Percentiles rank a stretch among this genome's conserved stretches.
phyloP scores from a whole-genome alignment of 2,329 filamentous ascomycete species.

The Colletotrichum kahawae region DNA sequence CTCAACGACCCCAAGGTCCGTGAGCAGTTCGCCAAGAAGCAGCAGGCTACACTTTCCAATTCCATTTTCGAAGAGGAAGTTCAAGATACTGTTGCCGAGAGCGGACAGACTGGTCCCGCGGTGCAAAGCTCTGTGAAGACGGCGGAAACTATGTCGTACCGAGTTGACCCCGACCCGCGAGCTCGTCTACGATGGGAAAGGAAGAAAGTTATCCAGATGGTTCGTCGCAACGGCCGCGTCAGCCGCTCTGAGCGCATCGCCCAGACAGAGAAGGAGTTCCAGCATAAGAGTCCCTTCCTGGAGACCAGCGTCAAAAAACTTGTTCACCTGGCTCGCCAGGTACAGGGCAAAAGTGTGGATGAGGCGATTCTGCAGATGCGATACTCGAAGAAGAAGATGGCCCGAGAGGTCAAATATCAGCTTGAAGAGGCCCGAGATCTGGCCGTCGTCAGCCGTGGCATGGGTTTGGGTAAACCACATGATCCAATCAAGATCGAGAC shows the following conservation, averaged over 20 bases:
- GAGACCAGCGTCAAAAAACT: constrained; percentile 94
- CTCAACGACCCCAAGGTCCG: constrained; percentile 48
- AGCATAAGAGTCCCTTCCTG: constrained; percentile 71
- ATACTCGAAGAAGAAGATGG: constrained; percentile 93
- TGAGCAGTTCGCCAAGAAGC: constrained; percentile 40
- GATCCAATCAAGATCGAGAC: constrained; percentile 63
- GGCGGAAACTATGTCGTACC: constrained; percentile 61
- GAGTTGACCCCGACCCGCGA: constrained; percentile 77
- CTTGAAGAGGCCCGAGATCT: constrained; percentile 81
- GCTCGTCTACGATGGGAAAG: constrained; percentile 78
- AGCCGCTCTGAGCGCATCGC: constrained; percentile 70
- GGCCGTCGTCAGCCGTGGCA: constrained; percentile 80
- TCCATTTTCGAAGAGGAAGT: constrained; percentile 69
- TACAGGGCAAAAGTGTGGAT: constrained; percentile 90
- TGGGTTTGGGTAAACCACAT: constrained; percentile 69
- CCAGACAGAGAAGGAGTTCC: constrained; percentile 61
- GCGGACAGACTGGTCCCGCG: constrained; percentile 25
- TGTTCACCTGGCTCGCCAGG: constrained; percentile 82
- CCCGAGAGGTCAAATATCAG: constrained; percentile 78
- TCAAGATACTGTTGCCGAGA: constrained; percentile 42
- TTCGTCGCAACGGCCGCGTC: constrained; percentile 71
- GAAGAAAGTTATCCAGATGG: constrained; percentile 80
- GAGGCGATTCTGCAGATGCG: constrained; percentile 95
- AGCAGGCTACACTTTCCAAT: constrained; percentile 49
- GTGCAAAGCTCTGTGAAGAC: constrained; percentile 41